phyloP scores from a whole-genome alignment of 805 yeast species.

The Starmerella etchellsii region DNA sequence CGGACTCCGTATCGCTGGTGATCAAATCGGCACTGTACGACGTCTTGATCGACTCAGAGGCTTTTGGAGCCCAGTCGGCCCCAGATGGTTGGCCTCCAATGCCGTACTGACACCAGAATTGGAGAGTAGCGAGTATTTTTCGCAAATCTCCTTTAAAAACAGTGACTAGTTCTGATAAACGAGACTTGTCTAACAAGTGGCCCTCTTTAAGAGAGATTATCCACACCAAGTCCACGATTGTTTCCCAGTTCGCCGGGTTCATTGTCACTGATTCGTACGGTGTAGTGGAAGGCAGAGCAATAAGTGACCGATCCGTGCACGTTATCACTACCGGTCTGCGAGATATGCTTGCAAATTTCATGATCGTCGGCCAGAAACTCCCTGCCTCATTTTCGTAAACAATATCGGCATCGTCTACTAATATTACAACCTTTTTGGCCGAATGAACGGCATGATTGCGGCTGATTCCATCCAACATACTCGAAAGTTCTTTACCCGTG shows the following conservation, averaged over 20 bases:
- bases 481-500: conserved; percentile 54
- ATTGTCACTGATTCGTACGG: conserved; percentile 1
- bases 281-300: conserved; percentile 5
- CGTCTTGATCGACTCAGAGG: conserved; percentile 11
- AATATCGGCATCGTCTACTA: conserved; percentile 78
- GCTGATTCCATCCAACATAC: conserved; percentile 59
- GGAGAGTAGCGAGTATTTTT: conserved; percentile 22
- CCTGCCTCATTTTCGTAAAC: conserved; percentile 57
- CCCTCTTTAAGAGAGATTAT: conserved; percentile 29
- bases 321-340: conserved; percentile 62
- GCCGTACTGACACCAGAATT: conserved; percentile 29
- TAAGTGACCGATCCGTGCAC: conserved; percentile 35
- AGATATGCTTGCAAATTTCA: conserved; percentile 45
- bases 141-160: conserved; percentile 23
- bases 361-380: conserved; percentile 65
- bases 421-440: conserved; percentile 49
- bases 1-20: background rate
- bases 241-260: conserved; percentile 3
- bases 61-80: conserved; percentile 24
- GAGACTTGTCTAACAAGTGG: conserved; percentile 20
- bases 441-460: conserved; percentile 67
- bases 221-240: conserved; percentile 23
- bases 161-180: conserved; percentile 17
- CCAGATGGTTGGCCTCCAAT: conserved; percentile 26
- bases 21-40: background rate